A percentile compares a stretch with the other conserved stretches of the same genome.
Evolutionary conservation across 2,329 filamentous ascomycete species (phyloP).

Genomic region (Seiridium unicorne): DNA sequence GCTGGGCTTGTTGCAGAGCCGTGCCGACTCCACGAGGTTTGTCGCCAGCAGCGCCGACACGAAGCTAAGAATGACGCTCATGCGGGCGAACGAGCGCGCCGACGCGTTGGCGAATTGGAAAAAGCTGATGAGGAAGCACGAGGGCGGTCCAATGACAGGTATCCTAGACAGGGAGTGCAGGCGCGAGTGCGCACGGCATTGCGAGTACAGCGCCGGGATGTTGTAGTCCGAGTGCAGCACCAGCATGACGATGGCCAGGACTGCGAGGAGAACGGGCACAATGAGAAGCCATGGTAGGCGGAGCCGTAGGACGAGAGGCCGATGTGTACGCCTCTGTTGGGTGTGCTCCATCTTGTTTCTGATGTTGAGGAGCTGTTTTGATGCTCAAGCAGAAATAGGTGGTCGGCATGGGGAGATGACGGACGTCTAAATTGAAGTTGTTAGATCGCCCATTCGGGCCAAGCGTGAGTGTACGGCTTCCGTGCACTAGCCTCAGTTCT

Average conservation of each 20-base stretch:
- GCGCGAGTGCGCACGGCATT: conserved; percentile 48
- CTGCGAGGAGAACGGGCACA: conserved; percentile 45
- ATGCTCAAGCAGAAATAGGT: not conserved
- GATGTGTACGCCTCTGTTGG: conserved; percentile 15
- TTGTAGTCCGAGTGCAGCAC: conserved; percentile 49
- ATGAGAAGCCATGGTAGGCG: conserved; percentile 51
- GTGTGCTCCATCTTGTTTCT: not conserved
- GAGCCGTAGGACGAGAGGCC: conserved; percentile 50
- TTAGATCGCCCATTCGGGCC: no score
- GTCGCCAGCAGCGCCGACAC: conserved; percentile 47
- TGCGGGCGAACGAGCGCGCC: conserved; percentile 35
- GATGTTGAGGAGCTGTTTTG: not conserved
- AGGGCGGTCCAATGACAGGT: conserved; percentile 42
- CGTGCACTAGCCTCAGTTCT: no score
- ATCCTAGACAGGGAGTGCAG: conserved; percentile 42
- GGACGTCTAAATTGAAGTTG: no score
- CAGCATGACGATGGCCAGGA: conserved; percentile 38
- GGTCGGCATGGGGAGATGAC: no score
- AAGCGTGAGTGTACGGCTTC: no score
- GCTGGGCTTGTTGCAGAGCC: conserved; percentile 33
- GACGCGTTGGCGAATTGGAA: conserved; percentile 42
- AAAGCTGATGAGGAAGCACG: conserved; percentile 51
- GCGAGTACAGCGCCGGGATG: conserved; percentile 50
- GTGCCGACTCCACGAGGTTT: conserved; percentile 47
- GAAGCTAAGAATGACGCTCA: conserved; percentile 42